These are phyloP conservation scores for Imleria badia DNA, from an alignment of 768 basidiomycete species.

Conservation along the genomic window DNA sequence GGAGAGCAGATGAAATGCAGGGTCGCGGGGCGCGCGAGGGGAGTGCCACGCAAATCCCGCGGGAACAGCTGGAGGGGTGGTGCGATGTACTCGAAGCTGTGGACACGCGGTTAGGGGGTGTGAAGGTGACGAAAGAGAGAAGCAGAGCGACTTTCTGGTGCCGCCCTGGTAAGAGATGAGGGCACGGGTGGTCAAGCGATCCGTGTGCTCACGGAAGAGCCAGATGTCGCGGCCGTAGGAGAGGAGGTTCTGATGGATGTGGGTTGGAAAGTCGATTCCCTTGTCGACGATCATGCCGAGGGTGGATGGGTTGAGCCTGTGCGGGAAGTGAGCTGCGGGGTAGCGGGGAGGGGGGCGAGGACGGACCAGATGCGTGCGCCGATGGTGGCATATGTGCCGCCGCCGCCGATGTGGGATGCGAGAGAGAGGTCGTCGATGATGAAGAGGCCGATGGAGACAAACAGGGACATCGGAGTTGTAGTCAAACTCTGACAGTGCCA, in stretches of 20 bases:
- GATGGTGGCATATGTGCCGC: conserved; percentile 78
- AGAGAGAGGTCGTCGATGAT: conserved; percentile 69
- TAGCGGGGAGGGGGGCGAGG: background rate
- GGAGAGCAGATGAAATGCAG: conserved; percentile 91
- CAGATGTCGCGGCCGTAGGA: conserved; percentile 75
- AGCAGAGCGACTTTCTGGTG: conserved; percentile 52
- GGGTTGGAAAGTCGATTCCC: conserved; percentile 70
- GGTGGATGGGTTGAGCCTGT: conserved; percentile 61
- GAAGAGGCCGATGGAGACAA: conserved; percentile 84
- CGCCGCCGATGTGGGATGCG: conserved; percentile 78
- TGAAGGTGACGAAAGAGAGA: background rate
- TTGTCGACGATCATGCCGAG: conserved; percentile 85
- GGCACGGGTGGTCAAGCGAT: conserved; percentile 63
- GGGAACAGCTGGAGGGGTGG: conserved; percentile 71
- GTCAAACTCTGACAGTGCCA: conserved; percentile 13
- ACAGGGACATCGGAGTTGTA: conserved; percentile 33
- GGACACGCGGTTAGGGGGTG: conserved; percentile 11
- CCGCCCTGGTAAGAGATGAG: conserved; percentile 77
- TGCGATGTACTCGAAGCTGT: conserved; percentile 77
- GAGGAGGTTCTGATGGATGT: conserved; percentile 54
- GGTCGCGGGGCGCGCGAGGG: conserved; percentile 47
- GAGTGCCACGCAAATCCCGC: conserved; percentile 57
- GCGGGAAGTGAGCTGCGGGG: background rate
- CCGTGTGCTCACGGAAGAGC: conserved; percentile 63
- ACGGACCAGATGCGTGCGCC: conserved; percentile 79